These are phyloP conservation scores for Alternaria gansuensis DNA, from an alignment of 2,329 filamentous ascomycete species.

Conservation along the genomic window DNA sequence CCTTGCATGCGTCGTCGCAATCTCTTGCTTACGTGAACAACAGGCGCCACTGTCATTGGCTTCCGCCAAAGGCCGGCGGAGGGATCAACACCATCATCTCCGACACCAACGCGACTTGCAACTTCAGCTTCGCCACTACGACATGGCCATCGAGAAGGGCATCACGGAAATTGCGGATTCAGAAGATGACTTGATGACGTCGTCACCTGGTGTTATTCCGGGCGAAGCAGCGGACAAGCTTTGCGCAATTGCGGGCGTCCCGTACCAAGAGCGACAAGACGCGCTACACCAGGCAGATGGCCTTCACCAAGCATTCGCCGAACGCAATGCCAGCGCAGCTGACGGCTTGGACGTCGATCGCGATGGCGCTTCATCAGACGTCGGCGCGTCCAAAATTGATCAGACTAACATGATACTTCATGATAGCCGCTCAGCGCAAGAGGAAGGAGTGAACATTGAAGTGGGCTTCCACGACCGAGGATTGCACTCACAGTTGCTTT, in stretches of 20 bases:
- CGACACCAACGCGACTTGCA: slow-evolving; percentile 8
- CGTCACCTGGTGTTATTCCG: slow-evolving; percentile 34
- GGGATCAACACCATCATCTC: slow-evolving; percentile 18
- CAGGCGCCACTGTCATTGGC: slow-evolving; percentile 33
- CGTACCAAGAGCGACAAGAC: slow-evolving; percentile 36
- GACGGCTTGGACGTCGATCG: slow-evolving; percentile 26
- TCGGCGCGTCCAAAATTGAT: slow-evolving; percentile 17
- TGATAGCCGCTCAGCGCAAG: not conserved
- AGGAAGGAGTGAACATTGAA: slow-evolving; percentile 5
- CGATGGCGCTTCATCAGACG: slow-evolving; percentile 22
- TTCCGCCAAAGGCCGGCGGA: slow-evolving; percentile 23
- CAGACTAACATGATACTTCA: slow-evolving; percentile 21
- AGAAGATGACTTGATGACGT: slow-evolving; percentile 46
- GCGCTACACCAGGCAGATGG: slow-evolving; percentile 24
- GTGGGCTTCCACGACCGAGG: not conserved
- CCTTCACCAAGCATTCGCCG: slow-evolving; percentile 27
- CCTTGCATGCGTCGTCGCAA: slow-evolving; percentile 30
- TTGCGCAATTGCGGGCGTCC: slow-evolving; percentile 22
- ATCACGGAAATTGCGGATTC: slow-evolving; percentile 45
- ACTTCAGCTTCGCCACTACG: slow-evolving; percentile 13
- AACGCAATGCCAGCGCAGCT: slow-evolving; percentile 19
- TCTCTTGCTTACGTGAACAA: slow-evolving; percentile 38
- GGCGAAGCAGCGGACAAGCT: slow-evolving; percentile 34
- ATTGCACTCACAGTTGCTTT: not conserved
- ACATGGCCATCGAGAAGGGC: slow-evolving; percentile 37